Evolutionary conservation across 2,329 filamentous ascomycete genomes (phyloP), one percentile per base, ranked within the genome.

Genomic region (Dendryphion nanum): DNA sequence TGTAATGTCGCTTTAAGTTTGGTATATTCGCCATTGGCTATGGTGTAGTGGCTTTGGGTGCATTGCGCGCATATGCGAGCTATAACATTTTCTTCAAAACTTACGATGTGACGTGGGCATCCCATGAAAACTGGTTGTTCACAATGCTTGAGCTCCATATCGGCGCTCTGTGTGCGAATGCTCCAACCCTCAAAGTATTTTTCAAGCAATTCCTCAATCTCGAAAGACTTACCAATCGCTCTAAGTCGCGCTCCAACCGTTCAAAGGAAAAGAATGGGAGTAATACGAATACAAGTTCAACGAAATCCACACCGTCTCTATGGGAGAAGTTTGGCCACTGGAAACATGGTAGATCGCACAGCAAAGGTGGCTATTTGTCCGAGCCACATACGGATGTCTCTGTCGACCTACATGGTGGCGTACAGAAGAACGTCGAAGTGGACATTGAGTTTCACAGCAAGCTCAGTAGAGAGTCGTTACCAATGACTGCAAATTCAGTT

Each of bases 151-250:
- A 63, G 39, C 36, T 61, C 1, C 53, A 61, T 18, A 45, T 63
- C 8, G 59, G 58, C 1, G 51, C 46, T 5, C 54, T 60, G 13
- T 63, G 59, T 31, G 58, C 58, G 7, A 61, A 61, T 7, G 53
- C 53, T 2, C 59, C 59, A 2, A 50, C 55, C 1, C 41, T 60
- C 6, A 63, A 63, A 24, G 51, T 61, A n/a, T 61, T 63, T 37
- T 61, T 61, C 53, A 55, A 48, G 21, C 48, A 55, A 30, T 54
- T 54, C 45, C 51, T 62, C 49, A 40, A 47, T 18, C 20, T 44
- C 4, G 54, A 59, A 3, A 51, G 38, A 15, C 35, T 58, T 21
- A 46, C 40, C 2, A 48, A 40, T 5, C 38, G 37, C 5, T 26
- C 40, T 17, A 50, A 47, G 14, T 42, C 35, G 8, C 34, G 38